Evolutionary conservation across 306 rosid genomes (phyloP).

Genomic region (Arachis stenosperma): DNA sequence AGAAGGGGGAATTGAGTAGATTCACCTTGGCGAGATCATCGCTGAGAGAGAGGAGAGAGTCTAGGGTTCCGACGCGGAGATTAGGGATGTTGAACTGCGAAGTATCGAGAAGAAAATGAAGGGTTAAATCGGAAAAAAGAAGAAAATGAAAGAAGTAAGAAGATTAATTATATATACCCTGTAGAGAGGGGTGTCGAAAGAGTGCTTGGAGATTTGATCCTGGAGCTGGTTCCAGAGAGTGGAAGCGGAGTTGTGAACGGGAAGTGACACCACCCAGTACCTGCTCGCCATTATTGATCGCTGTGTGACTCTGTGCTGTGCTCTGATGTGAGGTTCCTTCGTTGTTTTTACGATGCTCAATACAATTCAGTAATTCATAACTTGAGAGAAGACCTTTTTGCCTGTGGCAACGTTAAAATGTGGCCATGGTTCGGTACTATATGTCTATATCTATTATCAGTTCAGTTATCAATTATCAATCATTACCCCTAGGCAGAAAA

Average conservation of each 20-base stretch:
- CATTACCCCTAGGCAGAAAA: no score
- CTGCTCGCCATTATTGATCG: constrained; percentile 69
- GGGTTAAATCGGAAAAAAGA: background rate
- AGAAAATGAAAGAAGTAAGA: constrained; percentile 2
- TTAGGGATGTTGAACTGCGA: constrained; percentile 83
- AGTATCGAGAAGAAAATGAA: background rate
- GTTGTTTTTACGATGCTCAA: no score
- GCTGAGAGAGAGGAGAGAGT: constrained; percentile 96
- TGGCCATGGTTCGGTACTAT: no score
- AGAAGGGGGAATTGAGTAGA: background rate
- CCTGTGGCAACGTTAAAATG: no score
- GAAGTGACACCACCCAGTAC: constrained; percentile 91
- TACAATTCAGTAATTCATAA: no score
- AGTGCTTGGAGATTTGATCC: constrained; percentile 88
- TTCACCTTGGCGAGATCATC: constrained; percentile 90
- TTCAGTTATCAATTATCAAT: no score
- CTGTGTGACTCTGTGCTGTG: no score
- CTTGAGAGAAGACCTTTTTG: no score
- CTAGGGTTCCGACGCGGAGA: constrained; percentile 97
- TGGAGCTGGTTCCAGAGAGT: constrained; percentile 77
- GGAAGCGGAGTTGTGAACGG: constrained; percentile 78
- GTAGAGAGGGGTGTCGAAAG: constrained; percentile 95
- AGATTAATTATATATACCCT: constrained; percentile 47
- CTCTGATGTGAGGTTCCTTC: no score
- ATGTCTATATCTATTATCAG: no score